Evolutionary conservation across 2,329 filamentous ascomycete species (phyloP).

Genomic region (Pseudopyrenochaeta lycopersici): DNA sequence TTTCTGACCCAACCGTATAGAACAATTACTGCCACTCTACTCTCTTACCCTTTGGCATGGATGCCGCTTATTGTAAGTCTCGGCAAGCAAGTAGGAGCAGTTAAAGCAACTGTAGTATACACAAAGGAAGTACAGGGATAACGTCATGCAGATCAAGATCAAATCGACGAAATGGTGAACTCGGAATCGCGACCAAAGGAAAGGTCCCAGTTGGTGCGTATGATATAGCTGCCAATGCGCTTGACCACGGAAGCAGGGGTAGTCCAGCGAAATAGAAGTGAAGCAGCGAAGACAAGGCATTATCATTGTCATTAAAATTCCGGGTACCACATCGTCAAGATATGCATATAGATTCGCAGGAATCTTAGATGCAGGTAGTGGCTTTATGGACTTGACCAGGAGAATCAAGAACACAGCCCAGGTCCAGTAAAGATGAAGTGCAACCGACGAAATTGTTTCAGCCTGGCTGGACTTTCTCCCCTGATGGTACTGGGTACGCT

Average conservation of each 20-base stretch:
- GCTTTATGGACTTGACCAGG: conserved; percentile 12
- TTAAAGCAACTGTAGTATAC: conserved; percentile 7
- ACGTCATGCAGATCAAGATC: conserved; percentile 1
- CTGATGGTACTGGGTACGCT: conserved; percentile 13
- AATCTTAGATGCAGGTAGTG: conserved; percentile 20
- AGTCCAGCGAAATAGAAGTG: conserved; percentile 17
- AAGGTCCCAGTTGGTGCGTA: conserved; percentile 13
- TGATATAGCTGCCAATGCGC: conserved; percentile 11
- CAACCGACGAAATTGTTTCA: conserved; percentile 25
- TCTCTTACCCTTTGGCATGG: conserved; percentile 15
- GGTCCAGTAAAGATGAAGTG: conserved; percentile 27
- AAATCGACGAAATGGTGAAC: conserved; percentile 11
- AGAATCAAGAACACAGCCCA: conserved; percentile 25
- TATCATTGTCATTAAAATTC: conserved; percentile 18
- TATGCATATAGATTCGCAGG: conserved; percentile 23
- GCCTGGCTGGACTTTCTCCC: neutral
- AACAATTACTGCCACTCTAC: conserved; percentile 24
- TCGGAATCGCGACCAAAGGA: conserved; percentile 21
- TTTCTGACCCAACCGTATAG: conserved; percentile 15
- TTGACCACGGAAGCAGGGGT: conserved; percentile 13
- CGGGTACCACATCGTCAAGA: conserved; percentile 13
- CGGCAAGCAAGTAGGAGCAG: conserved; percentile 11
- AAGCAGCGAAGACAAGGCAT: conserved; percentile 20
- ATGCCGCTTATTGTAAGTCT: conserved; percentile 14
- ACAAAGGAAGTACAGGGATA: conserved; percentile 16